phyloP scores from a whole-genome alignment of 495 filamentous ascomycete species.

The Annulohypoxylon maeteangense region DNA sequence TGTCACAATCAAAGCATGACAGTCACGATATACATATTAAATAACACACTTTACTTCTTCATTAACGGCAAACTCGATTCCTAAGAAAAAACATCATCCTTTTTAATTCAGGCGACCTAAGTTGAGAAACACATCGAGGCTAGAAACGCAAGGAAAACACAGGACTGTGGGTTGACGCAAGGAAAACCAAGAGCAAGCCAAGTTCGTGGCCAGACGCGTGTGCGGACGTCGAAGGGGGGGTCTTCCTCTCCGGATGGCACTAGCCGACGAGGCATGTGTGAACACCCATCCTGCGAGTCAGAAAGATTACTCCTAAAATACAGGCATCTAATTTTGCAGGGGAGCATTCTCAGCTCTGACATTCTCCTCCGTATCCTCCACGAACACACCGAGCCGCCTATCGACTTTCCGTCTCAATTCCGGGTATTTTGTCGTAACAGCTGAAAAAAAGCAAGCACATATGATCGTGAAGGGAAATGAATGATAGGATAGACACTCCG shows the following conservation, averaged over 20 bases:
- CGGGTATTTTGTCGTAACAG: slow-evolving; percentile 50
- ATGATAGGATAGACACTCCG: slow-evolving; percentile 36
- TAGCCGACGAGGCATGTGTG: slow-evolving; percentile 40
- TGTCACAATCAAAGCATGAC: background rate
- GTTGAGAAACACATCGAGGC: slow-evolving; percentile 38
- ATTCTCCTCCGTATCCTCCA: slow-evolving; percentile 46
- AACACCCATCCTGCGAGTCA: slow-evolving; percentile 39
- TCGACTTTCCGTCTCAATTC: slow-evolving; percentile 43
- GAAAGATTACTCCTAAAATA: slow-evolving; percentile 51
- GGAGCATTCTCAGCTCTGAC: slow-evolving; percentile 39
- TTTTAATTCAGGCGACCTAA: slow-evolving; percentile 48
- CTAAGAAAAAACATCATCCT: slow-evolving; percentile 44
- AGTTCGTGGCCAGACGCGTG: slow-evolving; percentile 42
- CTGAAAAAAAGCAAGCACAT: slow-evolving; percentile 44
- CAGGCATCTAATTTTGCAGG: slow-evolving; percentile 48
- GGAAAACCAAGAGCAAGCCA: slow-evolving; percentile 47
- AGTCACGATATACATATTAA: background rate
- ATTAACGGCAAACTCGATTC: slow-evolving; percentile 17
- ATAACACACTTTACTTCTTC: slow-evolving; percentile 19
- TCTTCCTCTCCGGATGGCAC: slow-evolving; percentile 38
- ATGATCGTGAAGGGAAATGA: slow-evolving; percentile 44
- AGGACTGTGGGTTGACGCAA: slow-evolving; percentile 47
- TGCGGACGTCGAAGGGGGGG: slow-evolving; percentile 38
- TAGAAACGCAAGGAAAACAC: slow-evolving; percentile 48
- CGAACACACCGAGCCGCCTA: slow-evolving; percentile 44